These are phyloP conservation scores for Capsicum baccatum DNA, from an alignment of 257 asterid genomes.

Conservation along the genomic window DNA sequence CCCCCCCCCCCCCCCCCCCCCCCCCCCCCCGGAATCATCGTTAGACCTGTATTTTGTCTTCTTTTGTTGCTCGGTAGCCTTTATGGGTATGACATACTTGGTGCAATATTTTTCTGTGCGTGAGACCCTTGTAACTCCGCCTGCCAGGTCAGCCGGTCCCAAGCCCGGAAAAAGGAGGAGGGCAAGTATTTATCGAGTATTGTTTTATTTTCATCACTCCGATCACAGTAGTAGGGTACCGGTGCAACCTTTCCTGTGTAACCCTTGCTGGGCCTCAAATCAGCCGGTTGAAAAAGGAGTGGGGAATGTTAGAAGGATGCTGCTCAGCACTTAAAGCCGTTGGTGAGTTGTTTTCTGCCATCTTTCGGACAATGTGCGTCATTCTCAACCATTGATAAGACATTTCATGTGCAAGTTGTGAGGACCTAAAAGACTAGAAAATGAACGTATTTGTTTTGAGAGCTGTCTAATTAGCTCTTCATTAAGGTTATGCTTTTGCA, in stretches of 20 bases:
- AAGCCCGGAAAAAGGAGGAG: slow-evolving; percentile 7
- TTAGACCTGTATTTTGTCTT: not conserved
- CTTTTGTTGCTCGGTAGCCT: not conserved
- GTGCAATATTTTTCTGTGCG: not conserved
- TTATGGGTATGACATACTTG: not conserved
- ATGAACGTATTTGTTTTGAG: too few relatives aligned
- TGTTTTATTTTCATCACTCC: not conserved
- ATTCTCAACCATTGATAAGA: too few relatives aligned
- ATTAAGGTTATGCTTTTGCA: too few relatives aligned
- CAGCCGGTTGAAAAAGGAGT: not conserved
- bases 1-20: too few relatives aligned
- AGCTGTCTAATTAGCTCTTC: too few relatives aligned
- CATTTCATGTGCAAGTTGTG: too few relatives aligned
- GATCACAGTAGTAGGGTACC: not conserved
- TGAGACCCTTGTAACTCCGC: not conserved
- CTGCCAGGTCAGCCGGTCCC: not conserved
- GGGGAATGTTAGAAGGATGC: not conserved
- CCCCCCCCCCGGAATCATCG: not conserved
- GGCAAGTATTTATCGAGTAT: not conserved
- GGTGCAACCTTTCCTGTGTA: not conserved
- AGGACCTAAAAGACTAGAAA: too few relatives aligned
- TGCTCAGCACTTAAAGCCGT: not conserved
- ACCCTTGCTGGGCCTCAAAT: not conserved
- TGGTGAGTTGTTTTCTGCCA: too few relatives aligned
- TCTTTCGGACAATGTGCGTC: too few relatives aligned